A percentile compares a stretch with the other conserved stretches of the same genome.
phyloP scores from a whole-genome alignment of 1,284 basidiomycete species.

The Heterobasidion occidentale region DNA sequence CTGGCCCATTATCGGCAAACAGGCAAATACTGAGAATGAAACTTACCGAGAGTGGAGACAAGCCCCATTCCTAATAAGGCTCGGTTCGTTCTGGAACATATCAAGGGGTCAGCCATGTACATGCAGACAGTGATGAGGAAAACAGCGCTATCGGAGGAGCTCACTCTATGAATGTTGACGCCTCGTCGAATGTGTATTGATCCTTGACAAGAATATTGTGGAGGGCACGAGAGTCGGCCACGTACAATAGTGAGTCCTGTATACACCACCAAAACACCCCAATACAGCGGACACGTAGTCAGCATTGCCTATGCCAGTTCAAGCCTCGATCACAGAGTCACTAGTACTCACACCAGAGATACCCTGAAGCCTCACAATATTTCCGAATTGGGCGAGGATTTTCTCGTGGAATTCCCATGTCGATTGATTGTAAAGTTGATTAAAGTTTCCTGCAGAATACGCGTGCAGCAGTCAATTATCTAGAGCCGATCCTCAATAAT shows the following conservation, averaged over 20 bases:
- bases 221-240: conserved; percentile 19
- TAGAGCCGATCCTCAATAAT: too few species aligned
- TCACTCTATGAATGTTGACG: conserved; percentile 12
- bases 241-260: conserved; percentile 13
- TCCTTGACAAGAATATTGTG: conserved; percentile 24
- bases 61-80: conserved; percentile 12
- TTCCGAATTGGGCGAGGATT: too few species aligned
- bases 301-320: too few species aligned
- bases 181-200: conserved; percentile 17
- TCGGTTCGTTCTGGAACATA: conserved; percentile 6
- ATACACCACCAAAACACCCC: background rate
- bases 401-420: too few species aligned
- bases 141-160: background rate
- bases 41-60: conserved; percentile 12
- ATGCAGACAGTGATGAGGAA: background rate
- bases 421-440: too few species aligned
- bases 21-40: background rate
- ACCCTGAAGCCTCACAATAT: too few species aligned
- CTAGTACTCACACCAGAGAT: too few species aligned
- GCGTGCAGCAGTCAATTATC: too few species aligned
- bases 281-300: too few species aligned
- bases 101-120: background rate
- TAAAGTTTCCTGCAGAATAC: too few species aligned
- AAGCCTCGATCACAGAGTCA: too few species aligned
- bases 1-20: background rate